Base-by-base conservation (phyloP, 73 alveolate species). In the Paraurostyla sp. region DNA sequence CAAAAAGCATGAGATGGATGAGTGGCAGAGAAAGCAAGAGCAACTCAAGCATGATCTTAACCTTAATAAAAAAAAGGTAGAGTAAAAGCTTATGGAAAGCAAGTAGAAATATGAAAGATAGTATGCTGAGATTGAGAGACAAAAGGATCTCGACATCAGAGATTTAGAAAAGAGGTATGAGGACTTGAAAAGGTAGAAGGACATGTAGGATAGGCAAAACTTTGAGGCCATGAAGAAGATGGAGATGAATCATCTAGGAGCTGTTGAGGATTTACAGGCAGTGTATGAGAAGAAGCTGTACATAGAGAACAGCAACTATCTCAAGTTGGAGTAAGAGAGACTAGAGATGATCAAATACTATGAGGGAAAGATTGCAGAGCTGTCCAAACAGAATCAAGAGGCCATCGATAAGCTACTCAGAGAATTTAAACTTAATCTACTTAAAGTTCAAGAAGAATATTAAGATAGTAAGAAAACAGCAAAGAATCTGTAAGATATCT, bases 241-340 rank as follows among this genome's bases (percentile, higher is more conserved):
- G 85, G 99, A 96, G 87, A 73, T 83, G 62, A 94, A 90, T 51
- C 98, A 96, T 75, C 68, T 92, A 22, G 75, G 57, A 25, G 96
- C 93, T 27, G 96, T 94, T 29, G 99, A 96, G 80, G 97, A 91
- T 51, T 88, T 94, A 32, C 92, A 95, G 65, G 89, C 83, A 56
- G 88, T 96, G 16, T 96, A 95, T 91, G 99, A 96, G 81, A 91
- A 93, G 73, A 96, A 96, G 45, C 89, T 94, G 29, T 91, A 95
- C 43, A 85, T 93, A 48, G 98, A 96, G 68, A 84, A 88, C 71
- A 94, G 93, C 58, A 93, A 93, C 65, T 94, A 88, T 65, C 84
- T 92, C 27, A 76, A 92, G 33, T 89, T 95, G 38, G 99, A 96
- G 91, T 89, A 96, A 68, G 94, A 95, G 52, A 90, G 89, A 59